Base-by-base conservation (phyloP, 176 grass and related monocot species). In the Poa annua region DNA sequence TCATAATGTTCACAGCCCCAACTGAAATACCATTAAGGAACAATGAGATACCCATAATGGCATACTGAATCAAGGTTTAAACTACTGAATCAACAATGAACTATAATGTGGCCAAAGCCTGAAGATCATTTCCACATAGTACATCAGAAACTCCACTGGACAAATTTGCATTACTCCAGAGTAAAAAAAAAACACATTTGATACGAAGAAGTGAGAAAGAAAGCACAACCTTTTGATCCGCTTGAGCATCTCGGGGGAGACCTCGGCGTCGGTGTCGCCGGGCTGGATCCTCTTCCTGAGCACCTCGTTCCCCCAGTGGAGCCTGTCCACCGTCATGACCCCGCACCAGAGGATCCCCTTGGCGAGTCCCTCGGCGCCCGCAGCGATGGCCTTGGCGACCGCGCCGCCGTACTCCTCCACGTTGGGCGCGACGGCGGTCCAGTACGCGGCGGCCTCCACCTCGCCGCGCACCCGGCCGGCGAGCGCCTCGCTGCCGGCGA, bases 291-390 rank as follows among this genome's bases (percentile, higher is more conserved):
- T 90, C 84, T 70, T 91, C 89, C 15, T 88, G 75, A 97, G 88
- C 8, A 90, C 88, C 45, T 92, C 92, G 19, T 97, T 83, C 11
- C 94, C 94, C 91, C 92, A 90, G 55, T 77, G 85, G 34, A 97
- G 39, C 86, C 94, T 81, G 0, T 94, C 92, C 9, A 92, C 87
- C 4, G 94, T 94, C 32, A 97, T 90, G 13, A 87, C 88, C n/a
- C 94, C 89, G 59, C 94, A 94, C 92, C 91, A 97, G 3, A 94
- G 34, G 36, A 97, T 97, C 32, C 94, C 94, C 85, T 78, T 93
- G 2, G 75, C 87, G 0, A 97, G 66, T 74, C 89, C 80, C 35
- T 80, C 87, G 24, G 94, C 88, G 14, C 94, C 94, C 14, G 86
- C 61, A 1, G 87, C 83, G 59, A 97, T 94, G 4, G 85, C 89